A percentile compares a stretch with the other conserved stretches of the same genome.
Conservation (phyloP, 2,329 filamentous ascomycete species). For the Blastomyces parvus region DNA sequence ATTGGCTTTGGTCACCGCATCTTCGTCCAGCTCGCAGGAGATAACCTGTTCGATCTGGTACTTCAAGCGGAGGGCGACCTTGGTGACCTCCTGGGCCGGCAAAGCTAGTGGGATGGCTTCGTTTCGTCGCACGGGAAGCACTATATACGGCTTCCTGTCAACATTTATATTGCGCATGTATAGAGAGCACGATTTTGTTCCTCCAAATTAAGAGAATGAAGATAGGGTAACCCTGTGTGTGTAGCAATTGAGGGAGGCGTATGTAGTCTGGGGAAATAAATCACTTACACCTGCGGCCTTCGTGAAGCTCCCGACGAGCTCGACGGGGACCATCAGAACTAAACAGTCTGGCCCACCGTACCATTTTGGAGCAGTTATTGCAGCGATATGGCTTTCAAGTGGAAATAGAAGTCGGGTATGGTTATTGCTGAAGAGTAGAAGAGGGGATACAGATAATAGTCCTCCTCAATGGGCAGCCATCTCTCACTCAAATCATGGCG, state of each 20-base stretch:
- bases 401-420: neutral
- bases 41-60: slow-evolving; percentile 84
- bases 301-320: slow-evolving; percentile 27
- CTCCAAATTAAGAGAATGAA: slow-evolving; percentile 6
- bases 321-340: slow-evolving; percentile 21
- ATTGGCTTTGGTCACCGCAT: slow-evolving; percentile 65
- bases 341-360: slow-evolving; percentile 31
- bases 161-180: neutral
- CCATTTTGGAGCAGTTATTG: slow-evolving; percentile 23
- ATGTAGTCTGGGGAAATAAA: slow-evolving; percentile 5
- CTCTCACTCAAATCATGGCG: neutral
- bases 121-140: slow-evolving; percentile 34
- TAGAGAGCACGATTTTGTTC: neutral
- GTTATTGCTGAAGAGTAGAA: neutral
- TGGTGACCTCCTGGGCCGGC: slow-evolving; percentile 71
- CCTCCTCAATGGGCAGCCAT: neutral
- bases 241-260: neutral
- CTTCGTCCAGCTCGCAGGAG: slow-evolving; percentile 77
- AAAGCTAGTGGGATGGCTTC: slow-evolving; percentile 52
- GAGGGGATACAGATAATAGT: neutral
- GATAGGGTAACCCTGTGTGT: neutral
- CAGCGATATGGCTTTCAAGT: neutral
- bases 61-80: slow-evolving; percentile 78
- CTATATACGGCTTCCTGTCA: slow-evolving; percentile 19
- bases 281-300: slow-evolving; percentile 35